These are phyloP conservation scores for Nemophila menziesii DNA, from an alignment of 257 asterid species.

Conservation along the genomic window DNA sequence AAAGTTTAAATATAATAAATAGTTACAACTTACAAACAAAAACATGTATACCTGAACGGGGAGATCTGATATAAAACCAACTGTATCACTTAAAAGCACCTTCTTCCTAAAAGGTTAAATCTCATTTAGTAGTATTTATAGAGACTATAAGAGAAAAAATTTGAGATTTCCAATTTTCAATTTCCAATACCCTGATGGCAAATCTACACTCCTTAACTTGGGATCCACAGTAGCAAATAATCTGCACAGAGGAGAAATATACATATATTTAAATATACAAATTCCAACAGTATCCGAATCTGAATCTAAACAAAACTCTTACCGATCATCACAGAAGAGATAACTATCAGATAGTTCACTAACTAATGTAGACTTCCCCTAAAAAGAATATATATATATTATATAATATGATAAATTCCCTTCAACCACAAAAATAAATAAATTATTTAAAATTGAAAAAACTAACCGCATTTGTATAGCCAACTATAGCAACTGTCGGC, in stretches of 20 bases:
- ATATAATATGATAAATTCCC: slow-evolving; percentile 6
- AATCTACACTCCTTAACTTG: slow-evolving; percentile 64
- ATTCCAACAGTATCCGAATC: background rate
- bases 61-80: slow-evolving; percentile 89
- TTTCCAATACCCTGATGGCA: slow-evolving; percentile 74
- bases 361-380: slow-evolving; percentile 93
- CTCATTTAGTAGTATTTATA: too few relatives aligned
- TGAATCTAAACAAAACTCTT: slow-evolving; percentile 9
- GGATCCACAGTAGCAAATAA: slow-evolving; percentile 97
- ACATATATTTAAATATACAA: background rate
- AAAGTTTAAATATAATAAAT: background rate
- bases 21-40: slow-evolving; percentile 5
- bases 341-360: slow-evolving; percentile 70
- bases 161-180: too few relatives aligned
- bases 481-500: slow-evolving; percentile 88
- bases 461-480: slow-evolving; percentile 96
- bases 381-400: slow-evolving; percentile 11
- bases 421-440: slow-evolving; percentile 10
- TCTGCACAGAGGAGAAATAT: slow-evolving; percentile 32
- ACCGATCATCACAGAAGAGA: slow-evolving; percentile 89
- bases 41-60: slow-evolving; percentile 66
- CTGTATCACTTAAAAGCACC: slow-evolving; percentile 91
- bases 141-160: too few relatives aligned
- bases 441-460: slow-evolving; percentile 10
- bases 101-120: slow-evolving; percentile 85